Base-by-base conservation (phyloP, 352 stramenopile species). In the Detonula confervacea region DNA sequence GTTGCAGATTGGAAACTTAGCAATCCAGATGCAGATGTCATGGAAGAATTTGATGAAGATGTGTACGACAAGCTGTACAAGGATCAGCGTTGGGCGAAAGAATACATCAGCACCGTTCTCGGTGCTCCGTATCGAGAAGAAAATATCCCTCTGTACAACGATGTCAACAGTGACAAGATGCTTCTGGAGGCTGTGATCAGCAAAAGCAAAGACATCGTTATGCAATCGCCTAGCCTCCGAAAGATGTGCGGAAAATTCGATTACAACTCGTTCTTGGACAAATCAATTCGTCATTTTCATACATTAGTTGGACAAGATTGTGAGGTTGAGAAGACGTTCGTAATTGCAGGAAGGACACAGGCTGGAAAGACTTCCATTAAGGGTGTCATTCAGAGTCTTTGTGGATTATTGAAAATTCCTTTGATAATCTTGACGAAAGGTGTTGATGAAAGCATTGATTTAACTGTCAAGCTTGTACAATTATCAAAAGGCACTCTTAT, bases 351-450 rank as follows among this genome's bases (percentile, higher is more conserved):
- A 18, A 30, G 65, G 12, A 81, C 73, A 39, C 73, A 77, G 42
- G 27, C 33, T 64, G 73, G 73, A n/a, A 81, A 81, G 52, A 67
- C 57, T 25, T 46, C 57, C 14, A 46, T 81, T 0, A 81, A 81
- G 35, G 73, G 64, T 29, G 55, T 81, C 8, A 56, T 81, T 51
- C 56, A 73, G 22, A 64, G 33, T 47, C 11, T 73, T 5, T 68
- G 56, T 47, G 56, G 49, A 29, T 9, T 81, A 27, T 49, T 81
- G 44, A 61, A 67, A 25, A 51, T 77, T 12, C 64, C 73, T 14
- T 33, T 72, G 11, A 77, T 81, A 25, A 51, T 81, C 14, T 27
- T 81, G 30, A 81, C 73, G n/a, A 81, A 81, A 24, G 65, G 65
- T 20, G 65, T 77, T 16, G 57, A 67, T 39, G 73, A 81, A 52